Conservation (phyloP, 495 filamentous ascomycete species). For the Annulohypoxylon bovei region DNA sequence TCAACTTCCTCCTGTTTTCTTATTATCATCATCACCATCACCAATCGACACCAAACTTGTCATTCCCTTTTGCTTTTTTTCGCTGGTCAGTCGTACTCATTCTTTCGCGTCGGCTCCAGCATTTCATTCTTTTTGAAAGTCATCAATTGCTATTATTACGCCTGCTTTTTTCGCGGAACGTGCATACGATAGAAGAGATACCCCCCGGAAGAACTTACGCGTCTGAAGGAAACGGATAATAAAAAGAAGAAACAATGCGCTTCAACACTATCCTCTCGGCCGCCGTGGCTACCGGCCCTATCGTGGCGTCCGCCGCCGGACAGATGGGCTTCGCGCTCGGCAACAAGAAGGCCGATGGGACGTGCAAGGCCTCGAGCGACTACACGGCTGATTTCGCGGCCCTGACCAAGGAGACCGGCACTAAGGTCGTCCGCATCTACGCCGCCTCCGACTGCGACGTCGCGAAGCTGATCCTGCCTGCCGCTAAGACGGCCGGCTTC, state of each 20-base stretch:
- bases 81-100: conserved; percentile 12
- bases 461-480: conserved; percentile 73
- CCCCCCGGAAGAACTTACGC: conserved; percentile 7
- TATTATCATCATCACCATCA: conserved; percentile 12
- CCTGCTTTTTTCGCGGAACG: not conserved
- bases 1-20: conserved; percentile 15
- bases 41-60: conserved; percentile 24
- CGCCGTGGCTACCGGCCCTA: conserved; percentile 52
- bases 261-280: conserved; percentile 49
- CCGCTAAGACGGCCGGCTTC: conserved; percentile 75
- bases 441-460: conserved; percentile 74
- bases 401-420: conserved; percentile 49
- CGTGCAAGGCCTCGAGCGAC: conserved; percentile 71
- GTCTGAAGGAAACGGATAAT: conserved; percentile 5
- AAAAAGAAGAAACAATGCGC: conserved; percentile 30
- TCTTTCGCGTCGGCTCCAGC: conserved; percentile 18
- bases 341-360: conserved; percentile 62
- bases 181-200: conserved; percentile 1
- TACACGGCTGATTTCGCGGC: conserved; percentile 76
- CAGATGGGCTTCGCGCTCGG: conserved; percentile 65
- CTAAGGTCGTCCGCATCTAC: conserved; percentile 73
- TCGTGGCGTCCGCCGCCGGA: conserved; percentile 54
- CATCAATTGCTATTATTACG: not conserved
- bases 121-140: conserved; percentile 30
- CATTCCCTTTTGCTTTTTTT: conserved; percentile 29